A percentile compares a stretch with the other conserved stretches of the same genome.
These are phyloP conservation scores for Acanthamoeba healyi DNA, from an alignment of 208 protist species.

Conservation along the genomic window DNA sequence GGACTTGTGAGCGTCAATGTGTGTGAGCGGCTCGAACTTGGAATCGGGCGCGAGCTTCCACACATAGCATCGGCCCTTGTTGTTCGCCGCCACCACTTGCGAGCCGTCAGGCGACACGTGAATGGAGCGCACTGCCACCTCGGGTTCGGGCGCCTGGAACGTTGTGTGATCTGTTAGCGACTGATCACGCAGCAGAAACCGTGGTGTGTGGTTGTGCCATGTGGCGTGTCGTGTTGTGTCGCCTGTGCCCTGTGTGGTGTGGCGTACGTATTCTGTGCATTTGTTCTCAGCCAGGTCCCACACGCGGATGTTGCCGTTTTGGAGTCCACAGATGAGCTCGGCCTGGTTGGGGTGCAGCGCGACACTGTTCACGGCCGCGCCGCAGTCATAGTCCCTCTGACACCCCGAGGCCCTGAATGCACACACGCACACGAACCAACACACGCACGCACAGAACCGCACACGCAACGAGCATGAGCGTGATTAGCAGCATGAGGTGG, in stretches of 20 bases:
- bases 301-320: constrained; percentile 89
- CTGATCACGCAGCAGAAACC: too few species aligned
- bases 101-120: constrained; percentile 84
- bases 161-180: too few species aligned
- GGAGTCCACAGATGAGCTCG: constrained; percentile 91
- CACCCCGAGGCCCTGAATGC: constrained; percentile 85
- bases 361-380: constrained; percentile 89
- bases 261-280: constrained; percentile 86
- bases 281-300: constrained; percentile 91
- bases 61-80: constrained; percentile 85
- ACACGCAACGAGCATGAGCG: too few species aligned
- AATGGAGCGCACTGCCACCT: constrained; percentile 88
- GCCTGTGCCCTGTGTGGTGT: too few species aligned
- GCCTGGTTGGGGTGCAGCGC: constrained; percentile 90
- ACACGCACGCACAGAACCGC: too few species aligned
- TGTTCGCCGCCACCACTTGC: constrained; percentile 88
- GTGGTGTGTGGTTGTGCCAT: too few species aligned
- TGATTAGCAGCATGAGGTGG: too few species aligned
- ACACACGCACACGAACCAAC: too few species aligned
- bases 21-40: constrained; percentile 48
- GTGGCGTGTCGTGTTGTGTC: too few species aligned
- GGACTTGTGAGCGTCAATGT: constrained; percentile 87
- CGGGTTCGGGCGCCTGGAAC: constrained; percentile 84
- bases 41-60: constrained; percentile 81
- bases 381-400: constrained; percentile 89